Evolutionary conservation across 192 early-diverging fungal genomes (phyloP), one percentile per base, ranked within the genome.

Genomic region (Glomus cerebriforme): DNA sequence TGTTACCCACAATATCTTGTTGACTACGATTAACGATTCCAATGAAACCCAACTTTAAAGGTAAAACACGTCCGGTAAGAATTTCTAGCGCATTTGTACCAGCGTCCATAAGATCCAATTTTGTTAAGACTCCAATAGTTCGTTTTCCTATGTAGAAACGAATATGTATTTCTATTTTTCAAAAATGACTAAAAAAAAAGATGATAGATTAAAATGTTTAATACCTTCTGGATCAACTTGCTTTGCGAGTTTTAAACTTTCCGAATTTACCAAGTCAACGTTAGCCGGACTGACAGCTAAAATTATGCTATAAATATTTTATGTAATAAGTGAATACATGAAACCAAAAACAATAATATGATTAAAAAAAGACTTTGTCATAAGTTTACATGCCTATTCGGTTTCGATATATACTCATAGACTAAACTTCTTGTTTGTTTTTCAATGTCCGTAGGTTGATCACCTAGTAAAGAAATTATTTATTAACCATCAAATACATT

Each of bases 71-170:
- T 37, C 94, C 94, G 0, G 92, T 88, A 29, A 95, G 87, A 45
- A 93, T 92, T 60, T 95, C 94, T 37, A 95, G 83, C 45, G 94
- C 92, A 73, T 93, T 92, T 49, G 93, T 95, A 67, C 94, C 94
- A 62, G 90, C 88, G 79, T 95, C 94, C 94, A 95, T 95, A 77
- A 95, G 80, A 85, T 95, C 94, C 71, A 95, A 86, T 84, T 95
- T 95, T 59, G 94, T 94, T 70, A 95, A 82, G 9, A 95, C 91
- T 27, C 94, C 94, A 47, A 95, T 87, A 7, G 94, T 95, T 68
- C 94, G 89, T 77, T 79, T 81, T 29, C 83, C 83, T 84, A 45
- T 9, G 47, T 29, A 19, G 43, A 4, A 35, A 13, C 43, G 26
- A 31, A 39, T 19, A 32, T 24, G 34, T 29, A 59, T 7, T 59